Evolutionary conservation across 2,329 filamentous ascomycete genomes (phyloP), one percentile per base, ranked within the genome.

Genomic region (Aspergillus sp.): DNA sequence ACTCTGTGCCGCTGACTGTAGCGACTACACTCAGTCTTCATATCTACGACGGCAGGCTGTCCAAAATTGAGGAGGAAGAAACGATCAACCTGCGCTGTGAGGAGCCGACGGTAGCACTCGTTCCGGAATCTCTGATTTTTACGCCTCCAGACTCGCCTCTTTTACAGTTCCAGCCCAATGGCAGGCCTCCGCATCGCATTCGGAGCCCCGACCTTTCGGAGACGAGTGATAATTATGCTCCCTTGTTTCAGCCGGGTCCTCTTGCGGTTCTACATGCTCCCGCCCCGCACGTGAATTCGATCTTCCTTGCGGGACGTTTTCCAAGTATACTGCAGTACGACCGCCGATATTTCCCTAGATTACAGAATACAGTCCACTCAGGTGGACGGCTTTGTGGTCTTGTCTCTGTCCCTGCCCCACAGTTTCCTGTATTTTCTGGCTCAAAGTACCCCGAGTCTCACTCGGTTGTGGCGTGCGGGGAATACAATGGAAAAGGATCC

Each of bases 401-500:
- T 62, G 80, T 90, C 0, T 87, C 88, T 0, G 79, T 93, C 9
- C 90, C 79, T 43, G 71, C 74, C 4, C 84, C 87, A 13, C 72
- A 67, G 62, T 78, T 89, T 22, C 85, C 87, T n/a, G 67, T 76
- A 4, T 69, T 71, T 45, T 70, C 70, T 3, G 67, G 69, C 45
- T 68, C 71, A 1, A 11, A 76, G 82, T 57, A 83, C 85, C 59
- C 83, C 83, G 65, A 80, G 87, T 13, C 79, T 75, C 64, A 89
- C 50, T 93, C 90, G 0, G 77, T 97, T 28, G 85, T 97, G 55
- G 91, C 92, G 3, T 91, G 91, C 45, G 94, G 93, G 5, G 91
- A 94, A 72, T 97, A 97, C 79, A 96, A 95, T 69, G 92, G 90
- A 34, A 93, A 95, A 75, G 94, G 94, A 0, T 93, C 91, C 0